Evolutionary conservation across 257 asterid species (phyloP).

Genomic region (Gentiana macrophylla): DNA sequence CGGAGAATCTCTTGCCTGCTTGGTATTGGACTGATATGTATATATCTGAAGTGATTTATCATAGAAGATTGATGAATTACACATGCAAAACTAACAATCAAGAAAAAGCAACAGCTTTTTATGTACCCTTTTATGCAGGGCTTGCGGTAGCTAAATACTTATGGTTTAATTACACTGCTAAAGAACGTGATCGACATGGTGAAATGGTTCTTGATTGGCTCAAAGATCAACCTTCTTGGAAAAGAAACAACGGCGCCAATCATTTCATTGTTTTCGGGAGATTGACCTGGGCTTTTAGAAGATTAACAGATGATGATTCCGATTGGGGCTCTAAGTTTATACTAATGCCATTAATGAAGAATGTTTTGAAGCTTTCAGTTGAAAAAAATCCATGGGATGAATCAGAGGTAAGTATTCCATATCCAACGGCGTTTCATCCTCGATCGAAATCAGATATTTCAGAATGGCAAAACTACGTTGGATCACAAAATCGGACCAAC

Average conservation of each 20-base stretch:
- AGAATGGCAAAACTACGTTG: no score
- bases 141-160: conserved; percentile 47
- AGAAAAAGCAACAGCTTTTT: conserved; percentile 30
- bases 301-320: conserved; percentile 26
- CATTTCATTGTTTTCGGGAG: conserved; percentile 50
- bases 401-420: conserved; percentile 44
- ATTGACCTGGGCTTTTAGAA: conserved; percentile 51
- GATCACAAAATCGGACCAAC: neutral
- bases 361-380: conserved; percentile 26
- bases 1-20: conserved; percentile 25
- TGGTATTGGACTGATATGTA: conserved; percentile 65
- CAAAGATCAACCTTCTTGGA: conserved; percentile 26
- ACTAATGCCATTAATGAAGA: conserved; percentile 14
- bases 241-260: conserved; percentile 37
- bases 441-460: no score
- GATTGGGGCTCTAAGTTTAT: conserved; percentile 49
- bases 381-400: conserved; percentile 41
- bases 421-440: conserved; percentile 15
- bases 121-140: conserved; percentile 55
- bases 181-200: conserved; percentile 37
- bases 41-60: conserved; percentile 50
- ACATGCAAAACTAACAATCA: conserved; percentile 24
- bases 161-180: conserved; percentile 40
- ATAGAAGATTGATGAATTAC: conserved; percentile 20
- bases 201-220: conserved; percentile 41